Percentiles rank a stretch among this genome's conserved stretches.
These are phyloP conservation scores for Candida buenavistaensis DNA, from an alignment of 1,139 yeast species.

Conservation along the genomic window DNA sequence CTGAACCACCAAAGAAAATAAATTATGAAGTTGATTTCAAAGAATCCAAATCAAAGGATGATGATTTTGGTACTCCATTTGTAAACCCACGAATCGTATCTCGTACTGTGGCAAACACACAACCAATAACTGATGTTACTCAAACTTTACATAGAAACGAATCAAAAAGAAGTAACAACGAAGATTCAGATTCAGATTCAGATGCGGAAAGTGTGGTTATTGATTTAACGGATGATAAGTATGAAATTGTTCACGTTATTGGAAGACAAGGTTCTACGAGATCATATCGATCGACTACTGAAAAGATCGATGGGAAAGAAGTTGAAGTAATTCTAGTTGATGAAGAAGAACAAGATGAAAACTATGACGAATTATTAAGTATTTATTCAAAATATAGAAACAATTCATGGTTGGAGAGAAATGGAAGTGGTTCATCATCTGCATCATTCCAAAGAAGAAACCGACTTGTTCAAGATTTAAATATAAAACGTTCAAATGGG, in stretches of 20 bases:
- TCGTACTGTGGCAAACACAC: too few species aligned
- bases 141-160: background rate
- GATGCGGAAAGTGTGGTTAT: constrained; percentile 42
- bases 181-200: background rate
- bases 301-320: constrained; percentile 40
- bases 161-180: background rate
- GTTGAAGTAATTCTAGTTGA: constrained; percentile 49
- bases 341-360: constrained; percentile 31
- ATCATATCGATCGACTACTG: constrained; percentile 43
- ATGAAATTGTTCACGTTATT: constrained; percentile 33
- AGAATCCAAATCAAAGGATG: constrained; percentile 24
- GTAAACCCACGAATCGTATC: constrained; percentile 4
- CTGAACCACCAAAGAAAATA: constrained; percentile 41
- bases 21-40: constrained; percentile 44
- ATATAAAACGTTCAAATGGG: constrained; percentile 12
- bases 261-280: constrained; percentile 35
- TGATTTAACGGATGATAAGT: constrained; percentile 44
- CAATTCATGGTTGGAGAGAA: constrained; percentile 27
- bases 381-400: constrained; percentile 46
- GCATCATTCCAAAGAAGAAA: constrained; percentile 6
- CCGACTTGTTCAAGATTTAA: constrained; percentile 5
- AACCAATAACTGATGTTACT: too few species aligned
- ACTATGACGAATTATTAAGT: constrained; percentile 37
- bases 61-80: constrained; percentile 12
- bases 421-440: constrained; percentile 15